These are phyloP conservation scores for Leccinum fibrillosum DNA, from an alignment of 768 basidiomycete species.

Conservation along the genomic window DNA sequence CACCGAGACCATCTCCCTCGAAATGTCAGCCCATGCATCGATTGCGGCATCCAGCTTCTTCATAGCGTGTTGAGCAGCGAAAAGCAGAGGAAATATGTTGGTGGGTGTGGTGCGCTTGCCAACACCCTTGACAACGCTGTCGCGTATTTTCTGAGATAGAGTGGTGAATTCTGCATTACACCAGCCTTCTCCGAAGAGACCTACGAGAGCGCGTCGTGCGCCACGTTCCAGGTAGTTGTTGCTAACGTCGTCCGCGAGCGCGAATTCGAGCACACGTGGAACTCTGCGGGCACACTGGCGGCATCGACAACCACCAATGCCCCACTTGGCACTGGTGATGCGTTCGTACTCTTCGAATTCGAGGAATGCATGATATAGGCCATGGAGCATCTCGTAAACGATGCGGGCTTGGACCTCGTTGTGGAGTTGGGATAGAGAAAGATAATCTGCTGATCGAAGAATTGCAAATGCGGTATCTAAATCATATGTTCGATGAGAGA, in stretches of 20 bases:
- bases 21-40: conserved; percentile 43
- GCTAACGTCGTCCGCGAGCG: conserved; percentile 70
- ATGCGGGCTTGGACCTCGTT: conserved; percentile 82
- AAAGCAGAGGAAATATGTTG: conserved; percentile 69
- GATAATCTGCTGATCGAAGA: conserved; percentile 78
- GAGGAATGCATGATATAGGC: conserved; percentile 81
- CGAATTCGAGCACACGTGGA: conserved; percentile 82
- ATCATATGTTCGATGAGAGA: conserved; percentile 92
- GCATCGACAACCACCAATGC: conserved; percentile 80
- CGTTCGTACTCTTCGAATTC: conserved; percentile 77
- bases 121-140: conserved; percentile 70
- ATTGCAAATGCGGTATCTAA: conserved; percentile 90
- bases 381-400: conserved; percentile 86
- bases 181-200: conserved; percentile 89
- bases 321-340: conserved; percentile 75
- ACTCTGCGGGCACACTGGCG: conserved; percentile 78
- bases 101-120: conserved; percentile 61
- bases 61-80: conserved; percentile 60
- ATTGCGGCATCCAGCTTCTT: conserved; percentile 52
- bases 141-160: conserved; percentile 62
- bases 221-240: conserved; percentile 69
- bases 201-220: conserved; percentile 72
- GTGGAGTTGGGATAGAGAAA: conserved; percentile 68
- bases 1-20: conserved; percentile 59
- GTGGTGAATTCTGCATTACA: conserved; percentile 75